Percentiles rank a stretch among this genome's conserved stretches.
Evolutionary conservation across 441 rosid species (phyloP).

Genomic region (Omphalea diandra): DNA sequence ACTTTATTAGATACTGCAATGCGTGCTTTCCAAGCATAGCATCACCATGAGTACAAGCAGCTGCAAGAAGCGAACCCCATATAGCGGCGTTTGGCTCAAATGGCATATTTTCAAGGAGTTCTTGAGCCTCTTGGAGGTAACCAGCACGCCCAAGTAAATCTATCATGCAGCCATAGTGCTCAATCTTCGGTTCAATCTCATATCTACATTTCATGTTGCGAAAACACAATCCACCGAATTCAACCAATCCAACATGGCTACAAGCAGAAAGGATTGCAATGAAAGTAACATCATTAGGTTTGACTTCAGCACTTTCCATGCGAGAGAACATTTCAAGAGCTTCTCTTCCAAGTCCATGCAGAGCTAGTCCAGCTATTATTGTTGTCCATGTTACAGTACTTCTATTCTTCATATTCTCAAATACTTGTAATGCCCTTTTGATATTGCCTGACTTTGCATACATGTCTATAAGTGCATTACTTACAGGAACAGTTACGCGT

Average conservation of each 20-base stretch:
- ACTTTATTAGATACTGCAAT: slow-evolving; percentile 41
- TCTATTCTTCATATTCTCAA: slow-evolving; percentile 40
- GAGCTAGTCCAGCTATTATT: slow-evolving; percentile 56
- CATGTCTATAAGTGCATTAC: slow-evolving; percentile 65
- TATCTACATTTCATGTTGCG: slow-evolving; percentile 39
- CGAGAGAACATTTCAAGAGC: slow-evolving; percentile 57
- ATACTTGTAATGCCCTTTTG: slow-evolving; percentile 48
- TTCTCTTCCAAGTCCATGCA: slow-evolving; percentile 60
- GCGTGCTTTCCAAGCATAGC: slow-evolving; percentile 59
- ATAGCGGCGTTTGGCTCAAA: slow-evolving; percentile 62
- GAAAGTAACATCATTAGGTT: slow-evolving; percentile 68
- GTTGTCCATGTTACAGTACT: slow-evolving; percentile 72
- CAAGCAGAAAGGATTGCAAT: slow-evolving; percentile 73
- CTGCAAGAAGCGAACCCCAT: slow-evolving; percentile 79
- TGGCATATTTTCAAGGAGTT: slow-evolving; percentile 51
- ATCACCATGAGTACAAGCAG: slow-evolving; percentile 57
- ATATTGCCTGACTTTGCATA: slow-evolving; percentile 68
- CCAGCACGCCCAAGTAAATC: slow-evolving; percentile 72
- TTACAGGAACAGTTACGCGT: slow-evolving; percentile 36
- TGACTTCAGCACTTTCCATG: slow-evolving; percentile 46
- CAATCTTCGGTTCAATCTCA: slow-evolving; percentile 49
- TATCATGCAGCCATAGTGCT: slow-evolving; percentile 77
- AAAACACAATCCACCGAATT: slow-evolving; percentile 44
- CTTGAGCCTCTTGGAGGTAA: slow-evolving; percentile 49
- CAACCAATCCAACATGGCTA: slow-evolving; percentile 59